Base-by-base conservation (phyloP, 176 grass and related monocot genomes). In the Carex cristatella region DNA sequence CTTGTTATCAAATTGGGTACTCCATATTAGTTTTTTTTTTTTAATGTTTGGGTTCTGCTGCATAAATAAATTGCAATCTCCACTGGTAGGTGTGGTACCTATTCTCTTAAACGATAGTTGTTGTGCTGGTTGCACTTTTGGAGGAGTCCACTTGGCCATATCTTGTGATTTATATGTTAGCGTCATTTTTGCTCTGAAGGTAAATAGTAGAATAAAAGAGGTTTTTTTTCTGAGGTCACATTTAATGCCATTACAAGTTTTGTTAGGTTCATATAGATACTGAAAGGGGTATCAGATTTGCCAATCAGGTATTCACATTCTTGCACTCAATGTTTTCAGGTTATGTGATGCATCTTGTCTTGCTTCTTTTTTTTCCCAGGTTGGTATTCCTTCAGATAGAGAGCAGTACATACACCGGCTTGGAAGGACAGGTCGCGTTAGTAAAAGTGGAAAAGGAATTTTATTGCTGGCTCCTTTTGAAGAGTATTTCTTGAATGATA, bases 351-450 rank as follows among this genome's bases (percentile, higher is more conserved):
- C 7, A 72, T 51, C 51, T 49, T 53, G 42, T 51, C 16, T 46
- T 46, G 32, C 51, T 76, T 15, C n/a, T 93, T 83, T n/a, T 85
- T 81, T 81, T 15, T 30, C 23, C 84, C 60, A 98, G 95, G 86
- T 94, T 83, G 95, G 93, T 60, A 94, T 91, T 87, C 95, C 95
- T 88, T 86, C 93, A 83, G 89, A 87, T 76, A 88, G 95, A 85
- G 95, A 93, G 61, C 95, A 98, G 46, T 98, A 98, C 72, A 98
- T 94, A 62, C 92, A 94, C 87, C 86, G 93, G 19, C 93, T 98
- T 71, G 95, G 95, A 83, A 93, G 95, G 88, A 95, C 95, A 2
- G 92, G 91, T 55, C 92, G 89, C n/a, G 82, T 90, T 77, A 91
- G 89, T 81, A 98, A 94, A 95, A 82, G 72, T 33, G 95, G 95